A percentile compares a stretch with the other conserved stretches of the same genome.
These are phyloP conservation scores for Ogataea saltuana DNA, from an alignment of 805 yeast species.

Conservation along the genomic window DNA sequence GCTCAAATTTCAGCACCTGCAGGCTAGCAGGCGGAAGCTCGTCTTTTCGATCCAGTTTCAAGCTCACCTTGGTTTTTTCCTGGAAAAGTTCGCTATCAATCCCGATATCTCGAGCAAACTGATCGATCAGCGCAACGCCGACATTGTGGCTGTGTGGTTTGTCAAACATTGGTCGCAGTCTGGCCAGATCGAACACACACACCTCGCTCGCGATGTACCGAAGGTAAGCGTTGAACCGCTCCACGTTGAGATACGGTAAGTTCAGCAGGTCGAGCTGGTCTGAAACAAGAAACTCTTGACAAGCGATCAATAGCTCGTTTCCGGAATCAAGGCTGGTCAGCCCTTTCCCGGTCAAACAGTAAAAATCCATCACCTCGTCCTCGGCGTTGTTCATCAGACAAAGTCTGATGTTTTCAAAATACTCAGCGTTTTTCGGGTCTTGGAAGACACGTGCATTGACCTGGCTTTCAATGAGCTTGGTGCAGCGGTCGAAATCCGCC, in stretches of 20 bases:
- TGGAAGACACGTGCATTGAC: slow-evolving; percentile 8
- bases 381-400: slow-evolving; percentile 12
- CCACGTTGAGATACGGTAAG: slow-evolving; percentile 2
- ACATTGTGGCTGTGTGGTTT: not conserved
- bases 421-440: slow-evolving; percentile 11
- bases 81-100: slow-evolving; percentile 3
- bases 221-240: slow-evolving; percentile 6
- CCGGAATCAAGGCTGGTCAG: slow-evolving; percentile 2
- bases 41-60: slow-evolving; percentile 14
- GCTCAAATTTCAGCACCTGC: slow-evolving; percentile 17
- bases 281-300: slow-evolving; percentile 6
- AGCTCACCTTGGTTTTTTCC: not conserved
- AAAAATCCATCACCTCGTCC: slow-evolving; percentile 18
- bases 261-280: not conserved
- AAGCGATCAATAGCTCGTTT: not conserved
- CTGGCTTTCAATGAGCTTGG: slow-evolving; percentile 7
- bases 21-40: slow-evolving; percentile 12
- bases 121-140: not conserved
- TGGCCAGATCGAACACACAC: not conserved
- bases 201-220: slow-evolving; percentile 4
- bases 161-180: not conserved
- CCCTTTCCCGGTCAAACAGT: slow-evolving; percentile 15
- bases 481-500: slow-evolving; percentile 10
- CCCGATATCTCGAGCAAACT: slow-evolving; percentile 13
- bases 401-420: slow-evolving; percentile 16